Percentiles rank a stretch among this genome's conserved stretches.
These are phyloP conservation scores for Nicotiana undulata DNA, from an alignment of 257 asterid genomes.

Conservation along the genomic window DNA sequence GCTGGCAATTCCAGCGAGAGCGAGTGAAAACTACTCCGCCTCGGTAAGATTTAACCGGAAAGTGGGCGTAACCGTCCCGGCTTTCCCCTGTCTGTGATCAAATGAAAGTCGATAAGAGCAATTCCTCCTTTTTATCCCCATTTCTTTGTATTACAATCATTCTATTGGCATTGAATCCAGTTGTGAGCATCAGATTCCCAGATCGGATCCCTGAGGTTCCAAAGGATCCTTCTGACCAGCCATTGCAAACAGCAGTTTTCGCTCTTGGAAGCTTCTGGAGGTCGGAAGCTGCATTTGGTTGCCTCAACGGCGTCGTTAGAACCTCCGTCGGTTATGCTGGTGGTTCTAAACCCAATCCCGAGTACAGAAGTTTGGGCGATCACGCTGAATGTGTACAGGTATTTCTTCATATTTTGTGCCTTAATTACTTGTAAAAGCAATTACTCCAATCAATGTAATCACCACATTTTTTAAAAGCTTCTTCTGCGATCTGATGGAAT, in stretches of 20 bases:
- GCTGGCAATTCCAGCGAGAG: not conserved
- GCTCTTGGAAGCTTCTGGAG: conserved; percentile 98
- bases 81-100: not conserved
- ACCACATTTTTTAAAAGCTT: not conserved
- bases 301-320: conserved; percentile 70
- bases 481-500: not conserved
- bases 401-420: not conserved
- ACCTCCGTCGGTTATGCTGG: conserved; percentile 82
- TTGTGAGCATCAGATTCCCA: conserved; percentile 63
- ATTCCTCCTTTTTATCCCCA: not conserved
- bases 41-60: not conserved
- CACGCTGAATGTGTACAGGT: conserved; percentile 98
- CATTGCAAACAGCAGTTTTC: conserved; percentile 58
- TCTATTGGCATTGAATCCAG: conserved; percentile 20
- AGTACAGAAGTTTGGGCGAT: conserved; percentile 75
- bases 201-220: conserved; percentile 36
- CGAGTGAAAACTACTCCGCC: not conserved
- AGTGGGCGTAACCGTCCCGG: not conserved
- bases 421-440: not conserved
- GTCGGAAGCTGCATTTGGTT: conserved; percentile 87
- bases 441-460: not conserved
- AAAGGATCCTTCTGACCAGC: conserved; percentile 29
- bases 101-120: not conserved
- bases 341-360: conserved; percentile 70
- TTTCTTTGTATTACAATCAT: not conserved